A percentile compares a stretch with the other conserved stretches of the same genome.
These are phyloP conservation scores for Prillingera fragicola DNA, from an alignment of 1,284 basidiomycete species.

Conservation along the genomic window DNA sequence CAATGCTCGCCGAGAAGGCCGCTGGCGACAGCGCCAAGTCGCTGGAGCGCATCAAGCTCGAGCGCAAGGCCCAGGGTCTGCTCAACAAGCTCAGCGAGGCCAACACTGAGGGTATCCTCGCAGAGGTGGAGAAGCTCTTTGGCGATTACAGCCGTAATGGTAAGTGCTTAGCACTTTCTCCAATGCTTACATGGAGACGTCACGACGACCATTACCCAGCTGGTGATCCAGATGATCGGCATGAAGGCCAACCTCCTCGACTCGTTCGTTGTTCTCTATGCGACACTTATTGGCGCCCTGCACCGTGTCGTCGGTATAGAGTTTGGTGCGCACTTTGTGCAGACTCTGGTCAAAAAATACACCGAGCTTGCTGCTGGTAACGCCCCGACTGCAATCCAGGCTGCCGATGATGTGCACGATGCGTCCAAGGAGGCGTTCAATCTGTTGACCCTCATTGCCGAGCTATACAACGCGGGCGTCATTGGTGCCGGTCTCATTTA, in stretches of 20 bases:
- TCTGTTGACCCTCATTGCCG: constrained; percentile 77
- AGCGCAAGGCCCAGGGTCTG: constrained; percentile 75
- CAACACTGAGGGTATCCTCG: constrained; percentile 76
- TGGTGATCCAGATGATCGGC: constrained; percentile 78
- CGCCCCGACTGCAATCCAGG: constrained; percentile 5
- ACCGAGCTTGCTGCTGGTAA: background rate
- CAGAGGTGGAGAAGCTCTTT: constrained; percentile 72
- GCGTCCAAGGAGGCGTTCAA: constrained; percentile 76
- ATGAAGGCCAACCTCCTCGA: constrained; percentile 78
- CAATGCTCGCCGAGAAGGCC: constrained; percentile 41
- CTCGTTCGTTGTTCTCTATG: constrained; percentile 85
- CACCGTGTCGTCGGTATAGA: constrained; percentile 83
- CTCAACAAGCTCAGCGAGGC: constrained; percentile 87
- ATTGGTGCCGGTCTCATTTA: constrained; percentile 82
- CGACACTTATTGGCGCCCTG: constrained; percentile 76
- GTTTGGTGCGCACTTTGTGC: constrained; percentile 66
- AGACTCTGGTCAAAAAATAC: constrained; percentile 28
- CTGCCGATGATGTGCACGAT: constrained; percentile 13
- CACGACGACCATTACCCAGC: constrained; percentile 67
- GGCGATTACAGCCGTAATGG: constrained; percentile 73
- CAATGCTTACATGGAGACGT: constrained; percentile 59
- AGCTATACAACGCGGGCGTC: constrained; percentile 93
- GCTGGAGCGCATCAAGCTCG: constrained; percentile 62
- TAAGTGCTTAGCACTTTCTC: constrained; percentile 40
- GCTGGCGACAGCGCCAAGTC: constrained; percentile 44